These are phyloP conservation scores for Tetracladium maxilliforme DNA, from an alignment of 2,329 filamentous ascomycete genomes.

Conservation along the genomic window DNA sequence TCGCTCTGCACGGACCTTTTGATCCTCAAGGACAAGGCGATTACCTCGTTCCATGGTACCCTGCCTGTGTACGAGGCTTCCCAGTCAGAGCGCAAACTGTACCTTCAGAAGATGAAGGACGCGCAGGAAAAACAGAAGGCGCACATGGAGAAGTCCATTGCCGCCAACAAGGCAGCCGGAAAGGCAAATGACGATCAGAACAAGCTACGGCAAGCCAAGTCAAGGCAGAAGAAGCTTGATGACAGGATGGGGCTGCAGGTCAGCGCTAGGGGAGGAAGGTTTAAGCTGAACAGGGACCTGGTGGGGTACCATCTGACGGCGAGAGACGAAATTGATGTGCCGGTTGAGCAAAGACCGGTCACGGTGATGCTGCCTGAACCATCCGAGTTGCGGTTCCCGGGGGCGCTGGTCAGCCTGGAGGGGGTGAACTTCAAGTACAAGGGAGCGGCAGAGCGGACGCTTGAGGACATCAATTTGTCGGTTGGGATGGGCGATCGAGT, in stretches of 20 bases:
- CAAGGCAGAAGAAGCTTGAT: constrained; percentile 71
- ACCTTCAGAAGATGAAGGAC: constrained; percentile 63
- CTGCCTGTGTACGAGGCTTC: constrained; percentile 57
- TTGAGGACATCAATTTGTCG: constrained; percentile 52
- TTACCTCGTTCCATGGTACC: constrained; percentile 64
- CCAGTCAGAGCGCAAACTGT: constrained; percentile 49
- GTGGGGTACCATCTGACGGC: constrained; percentile 41
- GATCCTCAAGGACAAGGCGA: constrained; percentile 55
- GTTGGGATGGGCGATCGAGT: constrained; percentile 61
- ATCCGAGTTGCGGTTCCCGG: constrained; percentile 59
- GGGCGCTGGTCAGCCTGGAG: constrained; percentile 58
- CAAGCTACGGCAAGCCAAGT: constrained; percentile 74
- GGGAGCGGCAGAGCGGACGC: constrained; percentile 23
- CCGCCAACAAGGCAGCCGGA: constrained; percentile 59
- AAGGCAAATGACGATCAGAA: constrained; percentile 71
- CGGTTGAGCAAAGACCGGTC: constrained; percentile 43
- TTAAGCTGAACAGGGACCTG: constrained; percentile 68
- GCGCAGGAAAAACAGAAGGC: constrained; percentile 69
- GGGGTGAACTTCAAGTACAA: constrained; percentile 52
- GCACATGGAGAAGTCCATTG: constrained; percentile 67
- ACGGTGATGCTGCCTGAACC: constrained; percentile 45
- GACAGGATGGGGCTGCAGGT: constrained; percentile 68
- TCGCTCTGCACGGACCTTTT: constrained; percentile 63
- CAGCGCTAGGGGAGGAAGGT: constrained; percentile 54
- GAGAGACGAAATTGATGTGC: constrained; percentile 58